Base-by-base conservation (phyloP, 2,329 filamentous ascomycete species). In the Sclerotinia trifoliorum region DNA sequence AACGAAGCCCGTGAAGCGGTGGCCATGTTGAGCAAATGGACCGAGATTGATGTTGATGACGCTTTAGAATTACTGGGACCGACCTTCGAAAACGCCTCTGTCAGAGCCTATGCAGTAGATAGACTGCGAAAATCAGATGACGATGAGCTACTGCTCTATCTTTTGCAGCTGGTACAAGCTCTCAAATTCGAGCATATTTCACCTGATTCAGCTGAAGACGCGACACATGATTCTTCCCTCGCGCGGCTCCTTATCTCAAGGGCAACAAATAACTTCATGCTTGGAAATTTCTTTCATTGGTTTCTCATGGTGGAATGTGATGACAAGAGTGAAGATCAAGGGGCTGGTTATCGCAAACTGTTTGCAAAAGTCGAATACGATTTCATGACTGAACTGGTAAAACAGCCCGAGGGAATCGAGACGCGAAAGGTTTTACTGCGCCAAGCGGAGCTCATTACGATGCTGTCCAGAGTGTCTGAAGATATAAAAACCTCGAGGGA, bases 241-340 rank as follows among this genome's bases (percentile, higher is more conserved):
- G 94, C 94, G 2, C 88, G 87, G 32, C 99, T 99, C 76, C 83
- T 99, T 3, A 95, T 99, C 67, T 88, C 91, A 1, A 87, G 95
- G 48, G 96, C 95, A 4, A 90, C 92, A 19, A 88, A 90, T 70
- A 98, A 96, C 76, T 92, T 97, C 75, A 90, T 91, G 69, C 85
- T 99, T 1, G 95, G 94, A 42, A 99, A 96, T 77, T 97, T 96
- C 80, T 87, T 99, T 66, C 92, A 97, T 78, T 99, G 95, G 95
- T 99, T 98, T 78, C 84, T 99, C 2, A 97, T 97, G 89, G 95
- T 99, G 1, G 96, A 99, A 80, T 96, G 94, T 73, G 94, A 97
- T 77, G 83, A 84, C 54, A 75, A 75, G 69, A 93, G 90, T 72
- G 87, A 88, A 4, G 90, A 93, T 55, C 92, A 94, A 74, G 85